Evolutionary conservation across 768 basidiomycete species (phyloP).

Genomic region (Agrocybe chaxingu): DNA sequence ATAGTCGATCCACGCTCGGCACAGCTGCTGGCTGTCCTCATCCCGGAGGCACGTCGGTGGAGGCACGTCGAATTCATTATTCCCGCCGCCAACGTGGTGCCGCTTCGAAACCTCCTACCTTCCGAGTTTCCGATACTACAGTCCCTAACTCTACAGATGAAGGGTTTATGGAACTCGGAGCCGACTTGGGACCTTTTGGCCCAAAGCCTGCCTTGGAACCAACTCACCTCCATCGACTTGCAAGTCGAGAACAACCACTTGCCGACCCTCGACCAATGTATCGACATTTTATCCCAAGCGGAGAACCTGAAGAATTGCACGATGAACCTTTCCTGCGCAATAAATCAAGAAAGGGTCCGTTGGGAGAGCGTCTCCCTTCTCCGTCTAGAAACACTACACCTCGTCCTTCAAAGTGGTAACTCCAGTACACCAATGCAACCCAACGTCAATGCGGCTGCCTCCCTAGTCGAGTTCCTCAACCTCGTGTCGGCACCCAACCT

Average conservation of each 20-base stretch:
- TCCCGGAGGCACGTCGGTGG: constrained; percentile 34
- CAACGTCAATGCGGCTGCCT: constrained; percentile 15
- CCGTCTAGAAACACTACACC: constrained; percentile 27
- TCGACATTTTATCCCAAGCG: constrained; percentile 29
- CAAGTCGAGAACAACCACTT: constrained; percentile 29
- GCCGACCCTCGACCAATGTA: constrained; percentile 33
- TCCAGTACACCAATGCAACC: not conserved
- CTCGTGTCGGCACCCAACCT: constrained; percentile 27
- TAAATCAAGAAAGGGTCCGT: constrained; percentile 10
- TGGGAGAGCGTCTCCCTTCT: constrained; percentile 21
- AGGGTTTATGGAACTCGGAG: constrained; percentile 18
- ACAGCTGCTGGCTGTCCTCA: constrained; percentile 25
- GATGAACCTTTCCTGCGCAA: constrained; percentile 28
- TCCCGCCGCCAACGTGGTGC: constrained; percentile 24
- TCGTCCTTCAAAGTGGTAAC: constrained; percentile 27
- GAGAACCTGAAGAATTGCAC: constrained; percentile 28
- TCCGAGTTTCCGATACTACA: constrained; percentile 25
- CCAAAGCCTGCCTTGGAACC: constrained; percentile 35
- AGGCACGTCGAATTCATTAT: constrained; percentile 30
- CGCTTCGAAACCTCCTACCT: constrained; percentile 20
- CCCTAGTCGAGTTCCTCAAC: constrained; percentile 28
- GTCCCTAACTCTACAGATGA: constrained; percentile 28
- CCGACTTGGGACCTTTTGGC: constrained; percentile 21
- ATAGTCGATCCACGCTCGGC: constrained; percentile 19
- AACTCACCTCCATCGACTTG: constrained; percentile 34